Percentiles rank a stretch among this genome's conserved stretches.
Evolutionary conservation across 768 basidiomycete species (phyloP).

Genomic region (Pleurotus tuber-regium): DNA sequence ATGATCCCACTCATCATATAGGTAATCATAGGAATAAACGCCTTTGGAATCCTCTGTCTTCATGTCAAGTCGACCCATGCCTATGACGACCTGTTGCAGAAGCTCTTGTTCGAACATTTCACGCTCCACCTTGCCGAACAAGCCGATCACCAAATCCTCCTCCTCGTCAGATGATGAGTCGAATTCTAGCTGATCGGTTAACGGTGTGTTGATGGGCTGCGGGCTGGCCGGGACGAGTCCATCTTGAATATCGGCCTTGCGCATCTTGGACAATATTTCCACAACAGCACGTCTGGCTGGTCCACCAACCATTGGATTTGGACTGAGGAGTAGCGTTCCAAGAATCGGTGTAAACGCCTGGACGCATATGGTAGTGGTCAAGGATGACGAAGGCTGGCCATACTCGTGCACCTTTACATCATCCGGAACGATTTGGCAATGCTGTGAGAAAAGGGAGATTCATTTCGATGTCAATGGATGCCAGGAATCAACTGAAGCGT

Average conservation of each 20-base stretch:
- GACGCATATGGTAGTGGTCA: slow-evolving; percentile 59
- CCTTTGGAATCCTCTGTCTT: slow-evolving; percentile 27
- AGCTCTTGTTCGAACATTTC: slow-evolving; percentile 77
- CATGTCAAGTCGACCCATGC: slow-evolving; percentile 74
- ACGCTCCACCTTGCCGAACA: slow-evolving; percentile 56
- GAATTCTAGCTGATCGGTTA: slow-evolving; percentile 4
- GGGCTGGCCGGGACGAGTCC: slow-evolving; percentile 15
- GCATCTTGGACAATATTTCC: slow-evolving; percentile 69
- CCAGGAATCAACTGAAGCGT: slow-evolving; percentile 9
- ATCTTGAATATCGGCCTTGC: slow-evolving; percentile 52
- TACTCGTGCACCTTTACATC: slow-evolving; percentile 31
- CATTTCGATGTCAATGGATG: neutral
- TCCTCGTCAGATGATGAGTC: slow-evolving; percentile 28
- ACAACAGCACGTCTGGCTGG: slow-evolving; percentile 76
- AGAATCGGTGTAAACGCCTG: slow-evolving; percentile 91
- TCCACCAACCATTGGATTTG: slow-evolving; percentile 70
- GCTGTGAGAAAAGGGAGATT: slow-evolving; percentile 32
- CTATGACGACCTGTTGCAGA: slow-evolving; percentile 83
- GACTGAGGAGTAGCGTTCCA: slow-evolving; percentile 82
- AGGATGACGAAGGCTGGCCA: slow-evolving; percentile 30
- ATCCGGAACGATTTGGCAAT: slow-evolving; percentile 65
- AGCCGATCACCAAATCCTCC: slow-evolving; percentile 29
- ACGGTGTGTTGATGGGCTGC: slow-evolving; percentile 14
- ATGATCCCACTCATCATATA: slow-evolving; percentile 14
- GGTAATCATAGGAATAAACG: slow-evolving; percentile 28